Evolutionary conservation across 495 filamentous ascomycete genomes (phyloP), one percentile per base, ranked within the genome.

Genomic region (Tirmania nivea): DNA sequence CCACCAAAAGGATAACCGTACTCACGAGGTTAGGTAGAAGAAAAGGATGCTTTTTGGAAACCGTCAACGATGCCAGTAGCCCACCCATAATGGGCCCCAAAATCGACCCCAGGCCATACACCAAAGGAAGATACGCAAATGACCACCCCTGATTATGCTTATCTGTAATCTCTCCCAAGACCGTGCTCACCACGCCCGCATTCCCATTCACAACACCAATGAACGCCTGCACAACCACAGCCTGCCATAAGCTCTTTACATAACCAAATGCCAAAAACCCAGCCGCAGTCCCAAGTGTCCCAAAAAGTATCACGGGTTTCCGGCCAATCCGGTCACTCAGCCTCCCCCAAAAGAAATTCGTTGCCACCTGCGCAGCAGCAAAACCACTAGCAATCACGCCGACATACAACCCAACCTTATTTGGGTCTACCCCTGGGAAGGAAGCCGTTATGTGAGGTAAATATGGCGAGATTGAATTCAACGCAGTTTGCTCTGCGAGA

Each of bases 131-230:
- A 69, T 89, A 97, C 2, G 80, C 83, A 61, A 96, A 97, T 0
- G 87, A 89, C 49, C 75, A 75, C 42, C 81, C 86, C 68, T 97
- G 90, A 65, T 97, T 97, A 56, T 81, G 88, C 42, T 83, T 78
- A 61, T 96, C 89, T 1, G 90, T 97, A 54, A 97, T 81, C 65
- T 97, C 90, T 10, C 92, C 90, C 25, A 97, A 70, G 54, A 86
- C 90, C 1, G 92, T 94, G 25, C 85, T 87, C 2, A 97, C 84
- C 17, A 96, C 75, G 7, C 75, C 81, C 60, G 78, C 76, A 59
- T 97, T 97, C 10, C 92, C 90, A 64, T 96, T 96, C 20, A 92
- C 78, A 48, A 94, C 60, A 11, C 90, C 90, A 84, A 94, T 94
- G 42, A 89, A 68, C 0, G 79, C 77, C 63, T 97, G 92, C 10